Evolutionary conservation across 345 rosid species (phyloP), one percentile per base, ranked within the genome.

Genomic region (Ceriops zippeliana): DNA sequence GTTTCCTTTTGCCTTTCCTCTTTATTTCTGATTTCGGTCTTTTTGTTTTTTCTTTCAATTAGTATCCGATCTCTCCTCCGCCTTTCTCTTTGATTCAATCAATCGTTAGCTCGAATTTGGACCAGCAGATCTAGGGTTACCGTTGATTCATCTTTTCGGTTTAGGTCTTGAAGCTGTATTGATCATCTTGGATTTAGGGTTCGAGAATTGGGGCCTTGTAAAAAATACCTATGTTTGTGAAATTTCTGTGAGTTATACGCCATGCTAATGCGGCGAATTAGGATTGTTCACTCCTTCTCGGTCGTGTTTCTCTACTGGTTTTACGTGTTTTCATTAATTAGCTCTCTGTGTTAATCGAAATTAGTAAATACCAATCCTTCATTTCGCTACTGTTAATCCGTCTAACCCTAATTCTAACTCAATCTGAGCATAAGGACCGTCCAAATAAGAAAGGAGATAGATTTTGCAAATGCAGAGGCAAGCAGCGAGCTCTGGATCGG

Each of bases 221-320:
- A 62, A 47, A 59, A 37, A 9, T 2, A 68, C 71, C 75, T 32
- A 90, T 88, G 91, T 70, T 62, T 72, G 73, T 78, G 58, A 83
- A 70, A 77, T 73, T 73, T 85, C 82, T 82, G 84, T 93, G 96
- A 89, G 58, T 63, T 83, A 34, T 34, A 35, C 76, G 72, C 83
- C 16, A 79, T 82, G 52, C 81, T 80, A 70, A 88, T 86, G 83
- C 87, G 88, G 71, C 91, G 90, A 49, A 78, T 95, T 70, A 87
- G 91, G 53, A 75, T 90, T 68, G 71, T 90, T 21, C 99, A 95
- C 75, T 95, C 99, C 5, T 88, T 91, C 74, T 93, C 98, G 15
- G 96, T 93, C 74, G 96, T 88, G 10, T 93, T 88, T 63, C 91
- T 93, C 15, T 93, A 91, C 87, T 89, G 96, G 85, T 86, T 92